These are phyloP conservation scores for Saturnispora besseyi DNA, from an alignment of 805 yeast species.

Conservation along the genomic window DNA sequence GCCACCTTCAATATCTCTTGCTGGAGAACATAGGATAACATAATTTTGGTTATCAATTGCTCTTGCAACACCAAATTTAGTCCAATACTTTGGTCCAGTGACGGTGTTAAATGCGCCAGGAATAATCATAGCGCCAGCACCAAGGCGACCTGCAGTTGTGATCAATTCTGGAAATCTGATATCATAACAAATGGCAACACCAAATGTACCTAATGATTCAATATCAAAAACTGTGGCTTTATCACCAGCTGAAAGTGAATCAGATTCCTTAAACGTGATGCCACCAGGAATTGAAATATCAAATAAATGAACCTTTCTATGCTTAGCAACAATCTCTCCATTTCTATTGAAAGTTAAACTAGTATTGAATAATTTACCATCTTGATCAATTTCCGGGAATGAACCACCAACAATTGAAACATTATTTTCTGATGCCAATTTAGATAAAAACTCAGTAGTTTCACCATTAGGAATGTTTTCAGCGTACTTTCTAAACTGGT, in stretches of 20 bases:
- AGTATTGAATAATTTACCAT: slow-evolving; percentile 58
- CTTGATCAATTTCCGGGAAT: slow-evolving; percentile 67
- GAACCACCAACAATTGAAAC: slow-evolving; percentile 84
- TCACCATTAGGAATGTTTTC: slow-evolving; percentile 77
- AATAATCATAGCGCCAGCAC: slow-evolving; percentile 67
- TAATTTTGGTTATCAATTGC: slow-evolving; percentile 70
- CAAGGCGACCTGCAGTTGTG: slow-evolving; percentile 54
- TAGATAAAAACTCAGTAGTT: slow-evolving; percentile 50
- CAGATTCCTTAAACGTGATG: slow-evolving; percentile 78
- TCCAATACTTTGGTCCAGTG: slow-evolving; percentile 83
- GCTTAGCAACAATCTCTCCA: slow-evolving; percentile 79
- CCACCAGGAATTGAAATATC: slow-evolving; percentile 91
- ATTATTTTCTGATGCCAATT: slow-evolving; percentile 54
- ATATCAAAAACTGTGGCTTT: slow-evolving; percentile 71
- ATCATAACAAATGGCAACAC: slow-evolving; percentile 81
- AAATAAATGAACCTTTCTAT: slow-evolving; percentile 83
- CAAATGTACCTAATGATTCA: slow-evolving; percentile 56
- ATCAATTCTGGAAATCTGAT: slow-evolving; percentile 76
- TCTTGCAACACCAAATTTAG: slow-evolving; percentile 59
- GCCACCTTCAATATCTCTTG: slow-evolving; percentile 50
- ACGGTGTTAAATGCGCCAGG: slow-evolving; percentile 83
- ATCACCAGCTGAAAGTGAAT: slow-evolving; percentile 66
- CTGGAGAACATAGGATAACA: slow-evolving; percentile 79
- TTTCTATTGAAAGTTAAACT: slow-evolving; percentile 59
- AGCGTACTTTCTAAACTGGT: slow-evolving; percentile 78